Base-by-base conservation (phyloP, 1,139 yeast genomes). In the Blastobotrys arbuscula region DNA sequence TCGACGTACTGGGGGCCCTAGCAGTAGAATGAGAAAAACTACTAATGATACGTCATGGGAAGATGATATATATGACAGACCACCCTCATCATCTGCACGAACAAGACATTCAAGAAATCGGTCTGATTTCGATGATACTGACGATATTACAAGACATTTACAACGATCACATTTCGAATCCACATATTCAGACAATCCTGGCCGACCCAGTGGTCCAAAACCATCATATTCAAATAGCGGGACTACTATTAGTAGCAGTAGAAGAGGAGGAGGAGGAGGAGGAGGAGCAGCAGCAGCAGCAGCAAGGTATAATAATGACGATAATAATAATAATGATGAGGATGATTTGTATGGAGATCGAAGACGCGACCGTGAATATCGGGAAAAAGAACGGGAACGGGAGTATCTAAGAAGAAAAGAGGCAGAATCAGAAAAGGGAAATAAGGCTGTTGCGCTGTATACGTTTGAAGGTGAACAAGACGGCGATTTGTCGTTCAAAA, bases 401-500 rank as follows among this genome's bases (percentile, higher is more conserved):
- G 44, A 38, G 8, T 9, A 12, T 30, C 6, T 13, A 6, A 46
- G 43, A 18, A 51, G 50, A 35, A 42, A 54, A 13, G 53, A 53
- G 15, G 39, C 34, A 12, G 40, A 8, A 12, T 23, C 37, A 26
- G 46, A 38, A 51, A 48, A 45, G 50, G 74, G 83, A 12, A 82
- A 79, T 58, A 90, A 88, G 66, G 98, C 97, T 0, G 84, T 88
- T 53, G 98, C 98, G 0, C 72, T 89, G 55, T 92, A 77, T 68
- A 76, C 90, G 2, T 92, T 90, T 65, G 84, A 84, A 51, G 97
- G 96, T 35, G 96, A 90, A 67, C 95, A 92, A 69, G 66, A 75
- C 37, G 97, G 97, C 2, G 98, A 92, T 66, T 75, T 92, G 59
- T 79, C 95, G 10, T 92, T 92, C 74, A 82, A 79, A 58, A 92